phyloP scores from a whole-genome alignment of 2,329 filamentous ascomycete species.

The Aureobasidium uvarum region DNA sequence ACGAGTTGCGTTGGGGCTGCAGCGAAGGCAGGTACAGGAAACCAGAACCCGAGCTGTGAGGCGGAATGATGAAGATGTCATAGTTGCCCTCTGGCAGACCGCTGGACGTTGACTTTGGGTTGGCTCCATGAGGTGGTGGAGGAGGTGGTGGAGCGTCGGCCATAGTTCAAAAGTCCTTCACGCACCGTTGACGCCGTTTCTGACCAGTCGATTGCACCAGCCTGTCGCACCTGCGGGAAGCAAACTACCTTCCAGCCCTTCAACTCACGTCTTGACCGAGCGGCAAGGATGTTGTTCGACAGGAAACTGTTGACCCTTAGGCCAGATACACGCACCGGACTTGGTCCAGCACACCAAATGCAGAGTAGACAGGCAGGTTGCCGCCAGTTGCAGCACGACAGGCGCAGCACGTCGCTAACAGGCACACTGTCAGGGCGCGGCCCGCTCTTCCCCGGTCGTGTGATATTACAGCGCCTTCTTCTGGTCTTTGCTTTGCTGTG shows the following conservation, averaged over 20 bases:
- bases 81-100: constrained; percentile 86
- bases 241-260: background rate
- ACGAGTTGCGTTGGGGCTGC: constrained; percentile 82
- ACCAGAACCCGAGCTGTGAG: constrained; percentile 81
- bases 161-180: background rate
- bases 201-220: constrained; percentile 8
- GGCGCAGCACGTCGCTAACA: constrained; percentile 9
- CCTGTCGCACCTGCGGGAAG: constrained; percentile 13
- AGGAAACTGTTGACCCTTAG: background rate
- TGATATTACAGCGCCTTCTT: background rate
- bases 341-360: background rate
- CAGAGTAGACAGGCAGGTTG: constrained; percentile 12
- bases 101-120: constrained; percentile 63
- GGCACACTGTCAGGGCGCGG: constrained; percentile 13
- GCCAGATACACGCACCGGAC: background rate
- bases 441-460: constrained; percentile 7
- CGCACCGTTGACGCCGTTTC: constrained; percentile 13
- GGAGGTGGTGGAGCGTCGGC: constrained; percentile 59
- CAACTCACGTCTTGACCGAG: background rate
- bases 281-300: background rate
- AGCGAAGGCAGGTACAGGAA: constrained; percentile 94
- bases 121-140: constrained; percentile 80
- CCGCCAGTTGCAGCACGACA: constrained; percentile 4
- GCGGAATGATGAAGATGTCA: constrained; percentile 95
- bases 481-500: constrained; percentile 15